Evolutionary conservation across 495 filamentous ascomycete genomes (phyloP).

Genomic region (Baudoinia panamericana): DNA sequence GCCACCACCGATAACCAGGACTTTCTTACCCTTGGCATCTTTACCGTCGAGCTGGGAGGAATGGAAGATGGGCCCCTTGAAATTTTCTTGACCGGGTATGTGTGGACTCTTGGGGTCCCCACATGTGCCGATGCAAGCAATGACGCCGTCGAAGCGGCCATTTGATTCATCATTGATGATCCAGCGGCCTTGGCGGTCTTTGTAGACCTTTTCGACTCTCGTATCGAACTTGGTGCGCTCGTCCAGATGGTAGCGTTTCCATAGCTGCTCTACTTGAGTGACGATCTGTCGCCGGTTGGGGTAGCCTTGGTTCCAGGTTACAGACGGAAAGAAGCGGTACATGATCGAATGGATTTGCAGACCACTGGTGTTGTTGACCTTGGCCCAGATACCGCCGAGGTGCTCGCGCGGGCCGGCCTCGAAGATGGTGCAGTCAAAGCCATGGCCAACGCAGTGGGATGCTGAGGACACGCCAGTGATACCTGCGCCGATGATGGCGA

Average conservation of each 20-base stretch:
- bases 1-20: constrained; percentile 65
- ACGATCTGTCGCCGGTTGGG: constrained; percentile 62
- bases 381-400: constrained; percentile 65
- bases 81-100: constrained; percentile 51
- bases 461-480: constrained; percentile 72
- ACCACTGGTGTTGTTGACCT: constrained; percentile 49
- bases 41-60: constrained; percentile 62
- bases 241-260: constrained; percentile 63
- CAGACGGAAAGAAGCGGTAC: constrained; percentile 78
- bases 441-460: constrained; percentile 75
- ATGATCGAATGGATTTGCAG: constrained; percentile 76
- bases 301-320: constrained; percentile 60
- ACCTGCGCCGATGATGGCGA: constrained; percentile 75
- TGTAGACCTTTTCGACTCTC: constrained; percentile 51
- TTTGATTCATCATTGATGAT: constrained; percentile 58
- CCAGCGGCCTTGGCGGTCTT: constrained; percentile 59
- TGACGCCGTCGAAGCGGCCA: constrained; percentile 64
- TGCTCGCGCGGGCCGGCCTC: constrained; percentile 50
- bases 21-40: constrained; percentile 54
- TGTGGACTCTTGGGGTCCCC: constrained; percentile 61
- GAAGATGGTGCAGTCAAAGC: constrained; percentile 69
- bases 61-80: constrained; percentile 56
- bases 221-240: constrained; percentile 59
- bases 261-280: constrained; percentile 53
- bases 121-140: constrained; percentile 65